Evolutionary conservation across 2,329 filamentous ascomycete species (phyloP), one percentile per base, ranked within the genome.

Genomic region (Aspergillus neotritici): DNA sequence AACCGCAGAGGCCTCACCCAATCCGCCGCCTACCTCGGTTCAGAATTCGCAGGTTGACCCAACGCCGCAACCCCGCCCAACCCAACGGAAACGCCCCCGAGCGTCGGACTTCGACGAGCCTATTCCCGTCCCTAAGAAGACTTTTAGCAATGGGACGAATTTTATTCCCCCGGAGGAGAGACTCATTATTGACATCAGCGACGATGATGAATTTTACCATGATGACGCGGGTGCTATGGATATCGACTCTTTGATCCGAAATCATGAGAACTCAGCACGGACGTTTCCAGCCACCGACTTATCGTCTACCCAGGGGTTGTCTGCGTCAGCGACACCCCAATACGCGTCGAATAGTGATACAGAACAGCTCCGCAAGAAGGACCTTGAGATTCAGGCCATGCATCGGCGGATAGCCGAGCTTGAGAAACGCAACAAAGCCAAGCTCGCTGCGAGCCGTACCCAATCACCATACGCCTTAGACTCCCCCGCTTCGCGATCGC

Each of bases 101-200:
- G 83, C 86, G 10, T 77, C 84, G 4, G 84, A 89, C 57, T 83
- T 86, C 50, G 80, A 86, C 47, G 77, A 79, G n/a, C 70, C 73
- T 14, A 66, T 71, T 0, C 54, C 54, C 30, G 58, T 68, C 10
- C 55, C 65, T 12, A 86, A 86, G 54, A 79, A 83, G 37, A 77
- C 80, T 4, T 82, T 83, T 54, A 78, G 77, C 10, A 78, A 82
- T 34, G 73, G 71, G 36, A 72, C 40, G 3, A 49, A 37, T 16
- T 39, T 42, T n/a, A 34, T 28, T 4, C 42, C 48, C 16, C 70
- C 76, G 40, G 74, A 83, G 16, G 74, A 81, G 38, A 77, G 77
- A 3, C 77, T 94, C 40, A 78, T 95, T 31, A 94, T 95, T 53
- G 80, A 94, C 51, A 83, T 94, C 31, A 94, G 87, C 59, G 90